Base-by-base conservation (phyloP, 164 flowering plant species). In the Hamamelis virginiana region DNA sequence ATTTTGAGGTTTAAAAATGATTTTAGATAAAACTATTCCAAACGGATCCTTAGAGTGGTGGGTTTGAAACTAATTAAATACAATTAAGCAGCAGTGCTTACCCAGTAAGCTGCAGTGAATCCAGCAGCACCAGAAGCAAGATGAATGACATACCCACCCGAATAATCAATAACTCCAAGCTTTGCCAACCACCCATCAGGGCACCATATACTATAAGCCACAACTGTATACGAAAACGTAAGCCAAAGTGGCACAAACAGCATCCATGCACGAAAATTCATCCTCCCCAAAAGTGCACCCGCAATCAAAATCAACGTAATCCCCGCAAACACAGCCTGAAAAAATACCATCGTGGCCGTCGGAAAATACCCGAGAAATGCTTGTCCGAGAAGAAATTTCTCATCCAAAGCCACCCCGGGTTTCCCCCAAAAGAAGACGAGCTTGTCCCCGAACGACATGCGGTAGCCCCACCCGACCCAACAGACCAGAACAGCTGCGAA, bases 261-360 rank as follows among this genome's bases (percentile, higher is more conserved):
- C 63, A 75, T 67, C 78, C 78, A 75, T 0, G 78, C 78, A 5
- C 22, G 25, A 23, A 76, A 71, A n/a, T 76, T 71, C 78, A 76
- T 76, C 71, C 78, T 61, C 16, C 78, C 78, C 10, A 71, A 19
- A 4, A 76, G 44, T 8, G 72, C 45, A 3, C 78, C 78, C 1
- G 69, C 75, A 1, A 67, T 22, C 69, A 76, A 41, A 12, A 73
- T 67, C 74, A 74, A 28, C 13, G 71, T 73, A 33, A 73, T 74
- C 1, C 27, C 71, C 0, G 80, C 80, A 14, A 77, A 77, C 12
- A 69, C 68, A 8, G 63, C 64, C 23, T 74, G 80, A 15, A 69
- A 74, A 44, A 56, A 66, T 52, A 77, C 77, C 76, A 77, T 74
- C 51, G 70, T 74, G 0, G 80, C 80, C 16, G 63, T 58, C 1